A percentile compares a stretch with the other conserved stretches of the same genome.
phyloP scores from a whole-genome alignment of 2,329 filamentous ascomycete genomes.

The Fusarium acutatum region DNA sequence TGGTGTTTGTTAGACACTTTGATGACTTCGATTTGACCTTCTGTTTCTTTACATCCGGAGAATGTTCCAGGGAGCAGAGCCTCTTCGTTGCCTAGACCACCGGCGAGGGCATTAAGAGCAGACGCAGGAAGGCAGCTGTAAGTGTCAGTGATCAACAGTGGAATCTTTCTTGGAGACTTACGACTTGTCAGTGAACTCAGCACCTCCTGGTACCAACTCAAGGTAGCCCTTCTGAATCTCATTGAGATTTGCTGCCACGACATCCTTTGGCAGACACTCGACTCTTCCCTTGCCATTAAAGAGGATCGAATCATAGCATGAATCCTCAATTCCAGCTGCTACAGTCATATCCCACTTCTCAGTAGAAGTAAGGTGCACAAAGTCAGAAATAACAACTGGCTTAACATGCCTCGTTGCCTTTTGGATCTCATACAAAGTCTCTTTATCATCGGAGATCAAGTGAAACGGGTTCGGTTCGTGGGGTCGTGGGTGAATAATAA shows the following conservation, averaged over 20 bases:
- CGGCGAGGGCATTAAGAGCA: conserved; percentile 49
- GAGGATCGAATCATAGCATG: conserved; percentile 68
- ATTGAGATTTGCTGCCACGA: conserved; percentile 52
- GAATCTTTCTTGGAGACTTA: conserved; percentile 17
- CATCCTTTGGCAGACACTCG: conserved; percentile 56
- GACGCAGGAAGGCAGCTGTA: conserved; percentile 44
- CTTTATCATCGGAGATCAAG: conserved; percentile 52
- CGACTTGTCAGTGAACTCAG: conserved; percentile 53
- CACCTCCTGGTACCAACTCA: conserved; percentile 38
- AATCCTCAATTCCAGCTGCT: conserved; percentile 56
- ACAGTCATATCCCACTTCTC: conserved; percentile 55
- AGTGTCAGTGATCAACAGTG: not conserved
- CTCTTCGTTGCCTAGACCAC: conserved; percentile 44
- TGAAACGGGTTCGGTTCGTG: conserved; percentile 55
- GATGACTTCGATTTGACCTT: conserved; percentile 55
- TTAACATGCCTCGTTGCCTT: conserved; percentile 57
- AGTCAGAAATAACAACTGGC: conserved; percentile 65
- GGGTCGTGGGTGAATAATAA: conserved; percentile 56
- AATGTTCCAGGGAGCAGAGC: conserved; percentile 55
- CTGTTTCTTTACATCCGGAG: conserved; percentile 57
- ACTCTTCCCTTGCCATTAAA: conserved; percentile 69
- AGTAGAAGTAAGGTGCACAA: conserved; percentile 61
- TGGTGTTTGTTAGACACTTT: conserved; percentile 47
- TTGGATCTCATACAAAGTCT: conserved; percentile 53
- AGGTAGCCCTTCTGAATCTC: conserved; percentile 45